These are phyloP conservation scores for Aquilaria agallochum DNA, from an alignment of 441 rosid genomes.

Conservation along the genomic window DNA sequence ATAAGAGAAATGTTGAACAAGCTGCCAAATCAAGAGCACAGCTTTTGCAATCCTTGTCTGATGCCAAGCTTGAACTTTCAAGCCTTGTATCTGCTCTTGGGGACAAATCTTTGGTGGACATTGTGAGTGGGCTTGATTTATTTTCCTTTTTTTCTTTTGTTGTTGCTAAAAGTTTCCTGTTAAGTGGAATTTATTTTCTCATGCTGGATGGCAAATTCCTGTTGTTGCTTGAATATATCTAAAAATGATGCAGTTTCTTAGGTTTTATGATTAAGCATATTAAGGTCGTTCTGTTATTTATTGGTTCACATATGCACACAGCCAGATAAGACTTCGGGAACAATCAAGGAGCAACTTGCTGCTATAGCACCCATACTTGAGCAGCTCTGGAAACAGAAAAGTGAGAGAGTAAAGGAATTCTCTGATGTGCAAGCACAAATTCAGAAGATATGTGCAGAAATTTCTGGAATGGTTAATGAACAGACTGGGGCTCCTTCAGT, in stretches of 20 bases:
- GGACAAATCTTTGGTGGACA: conserved; percentile 54
- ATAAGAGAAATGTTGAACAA: conserved; percentile 86
- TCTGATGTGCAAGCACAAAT: conserved; percentile 74
- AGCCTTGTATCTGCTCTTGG: conserved; percentile 72
- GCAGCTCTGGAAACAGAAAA: conserved; percentile 83
- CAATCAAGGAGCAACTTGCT: conserved; percentile 86
- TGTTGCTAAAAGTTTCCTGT: too few species aligned
- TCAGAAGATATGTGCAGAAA: conserved; percentile 82
- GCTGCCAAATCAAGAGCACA: conserved; percentile 79
- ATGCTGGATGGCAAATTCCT: neutral
- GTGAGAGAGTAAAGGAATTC: conserved; percentile 79
- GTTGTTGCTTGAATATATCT: too few species aligned
- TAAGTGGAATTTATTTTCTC: neutral
- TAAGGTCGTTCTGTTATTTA: conserved; percentile 4
- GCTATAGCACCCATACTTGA: conserved; percentile 85
- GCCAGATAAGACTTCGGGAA: conserved; percentile 76
- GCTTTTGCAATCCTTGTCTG: conserved; percentile 76
- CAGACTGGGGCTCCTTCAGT: conserved; percentile 41
- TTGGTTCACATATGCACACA: conserved; percentile 23
- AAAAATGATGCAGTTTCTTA: too few species aligned
- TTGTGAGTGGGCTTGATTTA: conserved; percentile 38
- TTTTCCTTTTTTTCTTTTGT: neutral
- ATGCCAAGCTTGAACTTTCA: conserved; percentile 75
- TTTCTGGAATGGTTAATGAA: conserved; percentile 59
- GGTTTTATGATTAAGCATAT: neutral